Evolutionary conservation across 257 asterid genomes (phyloP).

Genomic region (Anisodus tanguticus): DNA sequence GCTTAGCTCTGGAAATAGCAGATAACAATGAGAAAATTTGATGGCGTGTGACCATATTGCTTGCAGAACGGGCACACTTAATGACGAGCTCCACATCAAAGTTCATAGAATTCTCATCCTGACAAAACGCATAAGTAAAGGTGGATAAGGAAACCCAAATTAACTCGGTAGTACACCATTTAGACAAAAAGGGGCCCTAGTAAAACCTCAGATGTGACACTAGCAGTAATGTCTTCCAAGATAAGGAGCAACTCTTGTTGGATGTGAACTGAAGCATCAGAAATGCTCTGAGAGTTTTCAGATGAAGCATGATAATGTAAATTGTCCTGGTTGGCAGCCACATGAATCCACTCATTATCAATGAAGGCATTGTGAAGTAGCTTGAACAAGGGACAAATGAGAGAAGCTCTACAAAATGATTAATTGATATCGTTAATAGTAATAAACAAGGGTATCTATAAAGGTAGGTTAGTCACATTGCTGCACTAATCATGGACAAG

Average conservation of each 20-base stretch:
- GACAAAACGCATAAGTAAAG: constrained; percentile 36
- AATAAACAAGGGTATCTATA: constrained; percentile 25
- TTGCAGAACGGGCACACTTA: constrained; percentile 72
- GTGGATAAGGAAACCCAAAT: constrained; percentile 41
- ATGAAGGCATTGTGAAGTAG: constrained; percentile 57
- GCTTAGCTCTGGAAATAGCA: constrained; percentile 67
- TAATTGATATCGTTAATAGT: constrained; percentile 34
- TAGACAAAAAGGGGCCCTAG: constrained; percentile 30
- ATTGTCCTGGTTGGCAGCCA: constrained; percentile 46
- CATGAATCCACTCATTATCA: constrained; percentile 50
- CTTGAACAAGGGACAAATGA: constrained; percentile 72
- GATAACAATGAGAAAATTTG: constrained; percentile 79
- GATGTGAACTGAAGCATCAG: constrained; percentile 54
- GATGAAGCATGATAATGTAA: constrained; percentile 40
- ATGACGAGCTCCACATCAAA: constrained; percentile 69
- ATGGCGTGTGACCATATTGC: constrained; percentile 68
- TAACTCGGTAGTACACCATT: constrained; percentile 3
- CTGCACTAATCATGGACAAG: background rate
- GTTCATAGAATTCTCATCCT: constrained; percentile 49
- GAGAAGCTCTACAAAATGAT: constrained; percentile 61
- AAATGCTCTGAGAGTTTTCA: constrained; percentile 42
- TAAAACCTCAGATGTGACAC: constrained; percentile 37
- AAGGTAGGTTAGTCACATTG: constrained; percentile 1
- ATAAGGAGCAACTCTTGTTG: constrained; percentile 72
- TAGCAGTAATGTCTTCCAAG: constrained; percentile 76